Conservation (phyloP, 2,329 filamentous ascomycete species). For the Amauroascus niger region DNA sequence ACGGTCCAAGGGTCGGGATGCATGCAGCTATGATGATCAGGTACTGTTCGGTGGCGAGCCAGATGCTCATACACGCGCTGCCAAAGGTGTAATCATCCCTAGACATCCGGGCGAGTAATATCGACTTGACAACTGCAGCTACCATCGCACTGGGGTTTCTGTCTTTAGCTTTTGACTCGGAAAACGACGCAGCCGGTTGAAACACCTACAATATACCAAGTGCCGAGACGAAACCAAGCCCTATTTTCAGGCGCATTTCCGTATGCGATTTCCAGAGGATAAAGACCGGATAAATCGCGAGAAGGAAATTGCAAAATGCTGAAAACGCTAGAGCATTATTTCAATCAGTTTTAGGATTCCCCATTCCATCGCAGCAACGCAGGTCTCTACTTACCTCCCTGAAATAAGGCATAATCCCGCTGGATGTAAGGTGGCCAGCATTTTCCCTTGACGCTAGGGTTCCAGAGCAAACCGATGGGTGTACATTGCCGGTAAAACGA, state of each 20-base stretch:
- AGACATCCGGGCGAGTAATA: conserved; percentile 7
- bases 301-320: conserved; percentile 13
- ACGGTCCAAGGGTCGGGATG: conserved; percentile 12
- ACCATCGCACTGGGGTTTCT: conserved; percentile 4
- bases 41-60: conserved; percentile 14
- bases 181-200: not conserved
- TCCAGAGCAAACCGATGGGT: conserved; percentile 10
- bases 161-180: not conserved
- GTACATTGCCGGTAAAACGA: conserved; percentile 14
- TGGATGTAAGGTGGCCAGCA: conserved; percentile 13
- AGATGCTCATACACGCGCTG: conserved; percentile 8
- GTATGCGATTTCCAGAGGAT: conserved; percentile 15
- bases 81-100: conserved; percentile 13
- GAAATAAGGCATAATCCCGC: conserved; percentile 13
- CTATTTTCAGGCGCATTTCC: conserved; percentile 9
- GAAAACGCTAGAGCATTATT: conserved; percentile 9
- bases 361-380: no score
- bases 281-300: conserved; percentile 16
- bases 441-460: not conserved
- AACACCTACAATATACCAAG: conserved; percentile 14
- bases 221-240: conserved; percentile 8
- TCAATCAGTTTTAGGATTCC: no score
- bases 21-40: conserved; percentile 16
- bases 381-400: conserved; percentile 7
- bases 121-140: conserved; percentile 12